Conservation (phyloP, 345 rosid genomes). For the Luvunga scandens region DNA sequence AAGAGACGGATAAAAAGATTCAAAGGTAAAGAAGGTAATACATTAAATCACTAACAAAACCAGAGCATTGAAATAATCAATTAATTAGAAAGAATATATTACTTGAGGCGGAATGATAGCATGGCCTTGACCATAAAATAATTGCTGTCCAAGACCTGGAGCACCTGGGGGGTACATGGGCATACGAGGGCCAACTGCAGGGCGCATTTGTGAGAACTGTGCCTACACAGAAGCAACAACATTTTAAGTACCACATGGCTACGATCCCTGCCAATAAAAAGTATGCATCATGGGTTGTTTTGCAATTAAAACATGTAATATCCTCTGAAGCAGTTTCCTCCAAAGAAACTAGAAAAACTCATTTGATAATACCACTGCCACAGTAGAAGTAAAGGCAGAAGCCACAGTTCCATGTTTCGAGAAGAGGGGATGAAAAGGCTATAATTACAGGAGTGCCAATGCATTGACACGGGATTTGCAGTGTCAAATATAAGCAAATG, state of each 20-base stretch:
- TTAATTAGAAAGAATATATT: background rate
- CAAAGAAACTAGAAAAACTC: background rate
- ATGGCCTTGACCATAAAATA: conserved; percentile 87
- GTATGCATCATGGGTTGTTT: background rate
- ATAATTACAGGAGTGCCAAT: background rate
- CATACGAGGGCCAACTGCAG: conserved; percentile 79
- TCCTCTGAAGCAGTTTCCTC: background rate
- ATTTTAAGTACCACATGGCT: background rate
- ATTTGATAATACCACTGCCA: background rate
- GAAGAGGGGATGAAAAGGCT: background rate
- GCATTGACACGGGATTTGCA: background rate
- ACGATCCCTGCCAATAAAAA: background rate
- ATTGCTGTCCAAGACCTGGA: conserved; percentile 74
- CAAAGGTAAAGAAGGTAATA: background rate
- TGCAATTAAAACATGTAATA: background rate
- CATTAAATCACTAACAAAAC: background rate
- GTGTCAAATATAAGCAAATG: background rate
- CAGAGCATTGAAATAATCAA: background rate
- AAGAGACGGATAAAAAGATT: no score
- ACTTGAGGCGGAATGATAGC: conserved; percentile 84
- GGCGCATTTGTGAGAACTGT: conserved; percentile 88
- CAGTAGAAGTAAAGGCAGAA: background rate
- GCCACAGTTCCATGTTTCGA: background rate
- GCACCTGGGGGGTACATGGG: conserved; percentile 77
- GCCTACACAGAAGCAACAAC: conserved; percentile 39